These are phyloP conservation scores for Brassica carinata DNA, from an alignment of 345 rosid genomes.

Conservation along the genomic window DNA sequence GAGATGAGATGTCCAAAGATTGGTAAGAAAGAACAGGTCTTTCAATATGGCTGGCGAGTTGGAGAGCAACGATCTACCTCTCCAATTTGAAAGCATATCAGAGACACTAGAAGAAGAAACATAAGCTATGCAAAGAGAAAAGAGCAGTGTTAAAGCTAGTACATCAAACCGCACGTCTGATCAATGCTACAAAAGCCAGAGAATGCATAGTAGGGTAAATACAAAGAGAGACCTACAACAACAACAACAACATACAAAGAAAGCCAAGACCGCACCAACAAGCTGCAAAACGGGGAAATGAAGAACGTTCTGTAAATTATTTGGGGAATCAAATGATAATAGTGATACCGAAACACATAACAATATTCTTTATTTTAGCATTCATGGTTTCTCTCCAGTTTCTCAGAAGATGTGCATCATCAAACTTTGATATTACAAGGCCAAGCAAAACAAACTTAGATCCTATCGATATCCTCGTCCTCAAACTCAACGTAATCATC, in stretches of 20 bases:
- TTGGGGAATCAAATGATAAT: background rate
- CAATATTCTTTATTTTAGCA: background rate
- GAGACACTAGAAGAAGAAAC: slow-evolving; percentile 28
- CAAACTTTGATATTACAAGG: slow-evolving; percentile 29
- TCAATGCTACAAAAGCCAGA: slow-evolving; percentile 52
- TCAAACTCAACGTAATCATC: slow-evolving; percentile 77
- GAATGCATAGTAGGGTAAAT: slow-evolving; percentile 50
- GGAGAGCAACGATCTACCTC: slow-evolving; percentile 76
- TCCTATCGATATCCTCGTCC: slow-evolving; percentile 80
- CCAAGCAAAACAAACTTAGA: slow-evolving; percentile 38
- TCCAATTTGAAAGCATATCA: slow-evolving; percentile 51
- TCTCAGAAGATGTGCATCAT: slow-evolving; percentile 9
- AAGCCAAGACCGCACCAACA: slow-evolving; percentile 37
- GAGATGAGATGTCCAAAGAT: slow-evolving; percentile 34
- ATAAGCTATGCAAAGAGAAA: slow-evolving; percentile 35
- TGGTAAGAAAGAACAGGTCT: slow-evolving; percentile 34
- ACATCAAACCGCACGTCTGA: slow-evolving; percentile 55
- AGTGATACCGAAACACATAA: slow-evolving; percentile 19
- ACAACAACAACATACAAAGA: slow-evolving; percentile 40
- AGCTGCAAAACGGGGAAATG: slow-evolving; percentile 36
- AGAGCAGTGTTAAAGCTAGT: slow-evolving; percentile 37
- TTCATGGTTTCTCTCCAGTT: background rate
- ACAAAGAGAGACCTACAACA: slow-evolving; percentile 38
- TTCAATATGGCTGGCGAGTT: slow-evolving; percentile 54
- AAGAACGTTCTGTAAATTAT: slow-evolving; percentile 24